These are phyloP conservation scores for Leccinum barrowsii DNA, from an alignment of 768 basidiomycete species.

Conservation along the genomic window DNA sequence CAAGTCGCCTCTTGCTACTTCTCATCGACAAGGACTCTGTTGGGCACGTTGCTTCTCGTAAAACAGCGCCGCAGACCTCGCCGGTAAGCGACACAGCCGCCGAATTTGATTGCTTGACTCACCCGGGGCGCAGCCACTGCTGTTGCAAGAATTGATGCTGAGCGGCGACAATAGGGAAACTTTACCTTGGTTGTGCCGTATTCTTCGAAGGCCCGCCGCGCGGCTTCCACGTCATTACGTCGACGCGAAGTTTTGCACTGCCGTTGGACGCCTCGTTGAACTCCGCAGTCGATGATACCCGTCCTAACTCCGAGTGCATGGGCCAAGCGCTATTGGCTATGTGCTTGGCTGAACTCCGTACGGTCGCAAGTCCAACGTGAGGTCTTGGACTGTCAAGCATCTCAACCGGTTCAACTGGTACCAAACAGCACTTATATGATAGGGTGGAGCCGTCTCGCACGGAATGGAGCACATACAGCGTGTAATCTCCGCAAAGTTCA, in stretches of 20 bases:
- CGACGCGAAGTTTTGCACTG: background rate
- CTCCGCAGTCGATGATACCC: background rate
- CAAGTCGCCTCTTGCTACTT: conserved; percentile 18
- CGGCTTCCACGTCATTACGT: background rate
- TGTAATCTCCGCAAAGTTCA: conserved; percentile 22
- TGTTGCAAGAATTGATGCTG: conserved; percentile 4
- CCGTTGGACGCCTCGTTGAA: background rate
- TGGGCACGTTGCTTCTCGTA: background rate
- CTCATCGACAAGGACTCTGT: conserved; percentile 11
- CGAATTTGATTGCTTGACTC: no score
- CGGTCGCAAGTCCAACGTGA: conserved; percentile 6
- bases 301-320: background rate
- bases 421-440: background rate
- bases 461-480: background rate
- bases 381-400: background rate
- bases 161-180: conserved; percentile 14
- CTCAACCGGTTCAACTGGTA: background rate
- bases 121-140: background rate
- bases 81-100: conserved; percentile 4
- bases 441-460: conserved; percentile 6
- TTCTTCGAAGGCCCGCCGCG: background rate
- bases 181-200: background rate
- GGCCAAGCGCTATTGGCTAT: background rate
- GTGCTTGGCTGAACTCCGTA: background rate
- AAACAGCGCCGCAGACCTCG: background rate